Conservation (phyloP, 495 filamentous ascomycete species). For the Penicillium odoratum region DNA sequence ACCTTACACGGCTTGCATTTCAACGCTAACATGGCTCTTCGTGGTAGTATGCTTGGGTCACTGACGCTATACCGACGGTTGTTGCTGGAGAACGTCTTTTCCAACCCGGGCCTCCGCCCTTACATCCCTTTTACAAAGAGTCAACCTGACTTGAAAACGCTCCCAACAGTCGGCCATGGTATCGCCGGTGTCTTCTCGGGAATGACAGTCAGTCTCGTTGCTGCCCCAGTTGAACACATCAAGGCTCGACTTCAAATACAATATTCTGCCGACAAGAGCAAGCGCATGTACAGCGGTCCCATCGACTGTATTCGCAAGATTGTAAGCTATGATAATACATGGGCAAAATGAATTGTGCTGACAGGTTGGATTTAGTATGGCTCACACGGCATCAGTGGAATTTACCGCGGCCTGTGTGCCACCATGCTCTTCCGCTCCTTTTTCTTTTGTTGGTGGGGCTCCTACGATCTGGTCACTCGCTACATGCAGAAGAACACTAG, state of each 20-base stretch:
- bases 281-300: slow-evolving; percentile 80
- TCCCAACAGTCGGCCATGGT: slow-evolving; percentile 79
- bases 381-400: slow-evolving; percentile 70
- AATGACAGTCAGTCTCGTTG: slow-evolving; percentile 86
- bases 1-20: not conserved
- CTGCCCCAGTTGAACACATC: slow-evolving; percentile 91
- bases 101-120: slow-evolving; percentile 47
- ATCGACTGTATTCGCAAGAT: slow-evolving; percentile 79
- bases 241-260: slow-evolving; percentile 94
- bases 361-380: slow-evolving; percentile 33
- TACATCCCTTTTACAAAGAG: slow-evolving; percentile 35
- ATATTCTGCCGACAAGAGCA: slow-evolving; percentile 71
- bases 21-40: not conserved
- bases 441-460: slow-evolving; percentile 98
- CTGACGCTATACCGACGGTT: slow-evolving; percentile 84
- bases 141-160: slow-evolving; percentile 39
- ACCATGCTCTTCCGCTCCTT: slow-evolving; percentile 87
- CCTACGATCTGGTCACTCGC: slow-evolving; percentile 79
- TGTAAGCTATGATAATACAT: slow-evolving; percentile 33
- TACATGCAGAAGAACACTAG: slow-evolving; percentile 62
- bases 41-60: slow-evolving; percentile 77
- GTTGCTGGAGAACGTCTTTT: slow-evolving; percentile 77
- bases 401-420: slow-evolving; percentile 82
- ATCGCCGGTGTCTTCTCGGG: slow-evolving; percentile 86
- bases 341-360: not conserved